Evolutionary conservation across 345 rosid genomes (phyloP), one percentile per base, ranked within the genome.

Genomic region (Luvunga scandens): DNA sequence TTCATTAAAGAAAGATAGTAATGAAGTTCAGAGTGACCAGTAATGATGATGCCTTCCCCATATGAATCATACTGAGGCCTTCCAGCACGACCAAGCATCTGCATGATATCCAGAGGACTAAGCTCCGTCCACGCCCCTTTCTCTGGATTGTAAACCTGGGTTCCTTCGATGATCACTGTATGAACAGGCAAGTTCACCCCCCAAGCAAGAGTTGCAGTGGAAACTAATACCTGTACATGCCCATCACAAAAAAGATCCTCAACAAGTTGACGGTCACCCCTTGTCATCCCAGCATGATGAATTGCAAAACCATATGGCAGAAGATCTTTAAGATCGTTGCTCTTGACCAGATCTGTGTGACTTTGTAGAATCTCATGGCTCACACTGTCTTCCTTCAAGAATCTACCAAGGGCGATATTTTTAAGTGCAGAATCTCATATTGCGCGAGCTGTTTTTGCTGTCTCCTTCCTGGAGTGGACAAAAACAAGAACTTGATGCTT

Each of bases 21-120:
- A 45, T 90, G 95, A 79, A 96, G 89, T 77, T 96, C 97, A 79
- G 89, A 89, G 81, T 92, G 92, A 78, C 98, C 97, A 75, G 98
- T 95, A 81, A 95, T 94, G 79, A 92, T 91, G 77, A 95, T 95
- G 64, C 99, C 99, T 87, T 93, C 97, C 66, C 98, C 98, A 55
- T 85, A 83, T 24, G 93, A 83, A 89, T 95, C 99, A 84, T 86
- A 95, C 82, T 94, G 99, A 78, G 99, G 99, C 83, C 98, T 87
- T 79, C 99, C 98, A 21, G 97, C 99, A 86, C 99, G 97, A 78
- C 98, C 99, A 83, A 95, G 89, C 98, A 94, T 95, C 92, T 95
- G 98, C 99, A 95, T 94, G 66, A 95, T 94, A 88, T 95, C 99
- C 77, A 92, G 80, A 68, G 98, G 98, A 81, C 97, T 92, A 72